Percentiles rank a stretch among this genome's conserved stretches.
Conservation (phyloP, 139 green algal species). For the Diplosphaera chodatii region DNA sequence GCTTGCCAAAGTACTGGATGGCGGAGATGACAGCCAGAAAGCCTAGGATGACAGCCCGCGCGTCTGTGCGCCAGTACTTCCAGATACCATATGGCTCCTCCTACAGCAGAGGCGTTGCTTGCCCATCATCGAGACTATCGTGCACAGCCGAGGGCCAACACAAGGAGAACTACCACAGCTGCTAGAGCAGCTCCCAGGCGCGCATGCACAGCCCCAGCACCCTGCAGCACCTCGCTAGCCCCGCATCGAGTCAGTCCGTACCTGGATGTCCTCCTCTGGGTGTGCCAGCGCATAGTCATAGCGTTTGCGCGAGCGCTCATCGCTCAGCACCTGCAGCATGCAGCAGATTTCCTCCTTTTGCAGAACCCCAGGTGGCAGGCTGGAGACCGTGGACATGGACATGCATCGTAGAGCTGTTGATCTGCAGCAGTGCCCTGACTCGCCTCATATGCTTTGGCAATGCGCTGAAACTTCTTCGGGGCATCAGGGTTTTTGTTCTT, state of each 20-base stretch:
- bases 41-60: not conserved
- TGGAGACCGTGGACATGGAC: no score
- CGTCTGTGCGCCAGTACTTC: slow-evolving; percentile 1
- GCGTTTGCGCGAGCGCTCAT: not conserved
- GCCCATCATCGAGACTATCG: no score
- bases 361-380: no score
- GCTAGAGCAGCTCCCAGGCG: no score
- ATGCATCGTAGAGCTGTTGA: no score
- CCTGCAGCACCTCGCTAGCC: not conserved
- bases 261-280: slow-evolving; percentile 1
- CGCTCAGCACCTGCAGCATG: not conserved
- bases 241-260: not conserved
- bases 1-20: not conserved
- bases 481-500: not conserved
- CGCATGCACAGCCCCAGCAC: no score
- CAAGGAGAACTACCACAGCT: no score
- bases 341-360: no score
- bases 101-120: not conserved
- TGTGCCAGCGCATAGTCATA: slow-evolving; percentile 1
- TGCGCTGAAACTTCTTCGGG: not conserved
- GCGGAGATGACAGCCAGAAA: not conserved
- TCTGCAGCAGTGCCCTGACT: not conserved
- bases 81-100: not conserved
- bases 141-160: no score
- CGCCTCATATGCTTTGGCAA: slow-evolving; percentile 1